These are phyloP conservation scores for Colletotrichum chlorophyti DNA, from an alignment of 2,329 filamentous ascomycete species.

Conservation along the genomic window DNA sequence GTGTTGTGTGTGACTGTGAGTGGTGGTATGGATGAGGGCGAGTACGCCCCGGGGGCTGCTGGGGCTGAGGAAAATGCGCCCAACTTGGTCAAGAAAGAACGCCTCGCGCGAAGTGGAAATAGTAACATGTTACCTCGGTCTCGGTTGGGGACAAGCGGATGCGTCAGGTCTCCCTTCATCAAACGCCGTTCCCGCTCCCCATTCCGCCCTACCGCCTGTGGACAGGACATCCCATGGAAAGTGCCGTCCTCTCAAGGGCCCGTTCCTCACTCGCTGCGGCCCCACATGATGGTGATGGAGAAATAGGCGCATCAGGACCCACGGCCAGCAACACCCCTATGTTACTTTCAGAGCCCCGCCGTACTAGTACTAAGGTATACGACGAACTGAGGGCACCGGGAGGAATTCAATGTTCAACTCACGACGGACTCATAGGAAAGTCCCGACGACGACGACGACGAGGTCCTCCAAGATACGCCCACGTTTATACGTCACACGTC, in stretches of 20 bases:
- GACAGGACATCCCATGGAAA: not conserved
- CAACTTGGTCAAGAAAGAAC: slow-evolving; percentile 15
- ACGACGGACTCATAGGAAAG: no score
- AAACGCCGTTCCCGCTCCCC: not conserved
- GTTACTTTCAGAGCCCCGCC: no score
- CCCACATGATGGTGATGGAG: slow-evolving; percentile 1
- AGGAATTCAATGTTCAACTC: no score
- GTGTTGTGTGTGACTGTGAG: not conserved
- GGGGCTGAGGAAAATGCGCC: slow-evolving; percentile 27
- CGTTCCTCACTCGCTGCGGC: not conserved
- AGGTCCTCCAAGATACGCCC: no score
- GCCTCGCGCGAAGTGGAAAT: slow-evolving; percentile 26
- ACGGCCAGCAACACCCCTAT: no score
- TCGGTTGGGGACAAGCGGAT: not conserved
- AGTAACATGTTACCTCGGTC: slow-evolving; percentile 4
- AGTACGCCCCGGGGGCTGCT: not conserved
- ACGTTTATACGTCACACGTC: no score
- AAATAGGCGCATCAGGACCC: not conserved
- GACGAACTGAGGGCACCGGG: not conserved
- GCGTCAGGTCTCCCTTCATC: slow-evolving; percentile 2
- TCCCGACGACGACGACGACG: no score
- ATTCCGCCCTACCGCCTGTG: slow-evolving; percentile 22
- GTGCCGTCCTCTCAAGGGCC: slow-evolving; percentile 6
- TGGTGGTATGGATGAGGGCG: not conserved
- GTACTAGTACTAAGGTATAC: no score